A percentile compares a stretch with the other conserved stretches of the same genome.
Evolutionary conservation across 768 basidiomycete species (phyloP).

Genomic region (Termitomyces sp.): DNA sequence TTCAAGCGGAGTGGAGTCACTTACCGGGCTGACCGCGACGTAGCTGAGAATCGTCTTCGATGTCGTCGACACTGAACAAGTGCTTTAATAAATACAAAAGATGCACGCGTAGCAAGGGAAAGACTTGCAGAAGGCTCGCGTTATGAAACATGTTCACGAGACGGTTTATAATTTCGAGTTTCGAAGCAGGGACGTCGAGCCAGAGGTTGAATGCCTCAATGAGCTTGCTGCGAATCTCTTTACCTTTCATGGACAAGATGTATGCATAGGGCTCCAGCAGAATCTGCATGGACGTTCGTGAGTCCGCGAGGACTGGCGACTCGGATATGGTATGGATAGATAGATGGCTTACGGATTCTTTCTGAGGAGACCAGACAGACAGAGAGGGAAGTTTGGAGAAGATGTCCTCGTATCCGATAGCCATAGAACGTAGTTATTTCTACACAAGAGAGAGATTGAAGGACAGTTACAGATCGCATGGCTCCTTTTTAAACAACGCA

Average conservation of each 20-base stretch:
- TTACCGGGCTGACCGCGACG: slow-evolving; percentile 79
- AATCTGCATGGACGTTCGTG: neutral
- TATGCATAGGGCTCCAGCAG: slow-evolving; percentile 85
- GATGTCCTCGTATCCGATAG: neutral
- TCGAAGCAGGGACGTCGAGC: slow-evolving; percentile 74
- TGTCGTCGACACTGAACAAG: slow-evolving; percentile 76
- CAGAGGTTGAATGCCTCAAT: slow-evolving; percentile 93
- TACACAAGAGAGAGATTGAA: neutral
- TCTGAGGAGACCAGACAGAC: neutral
- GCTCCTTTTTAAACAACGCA: too few species aligned
- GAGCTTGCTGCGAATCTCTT: slow-evolving; percentile 84
- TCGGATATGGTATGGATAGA: neutral
- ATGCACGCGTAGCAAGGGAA: too few species aligned
- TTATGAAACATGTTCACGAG: slow-evolving; percentile 94
- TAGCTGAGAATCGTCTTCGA: slow-evolving; percentile 87
- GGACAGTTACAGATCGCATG: too few species aligned
- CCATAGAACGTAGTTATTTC: neutral
- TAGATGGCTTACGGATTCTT: neutral
- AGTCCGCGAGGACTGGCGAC: neutral
- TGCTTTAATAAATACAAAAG: neutral
- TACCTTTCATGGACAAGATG: slow-evolving; percentile 79
- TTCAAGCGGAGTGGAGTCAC: slow-evolving; percentile 5
- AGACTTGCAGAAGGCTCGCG: slow-evolving; percentile 79
- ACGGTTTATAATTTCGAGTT: slow-evolving; percentile 66
- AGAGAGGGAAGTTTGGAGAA: neutral